phyloP scores from a whole-genome alignment of 2,329 filamentous ascomycete species.

The Leptographium lundbergii region DNA sequence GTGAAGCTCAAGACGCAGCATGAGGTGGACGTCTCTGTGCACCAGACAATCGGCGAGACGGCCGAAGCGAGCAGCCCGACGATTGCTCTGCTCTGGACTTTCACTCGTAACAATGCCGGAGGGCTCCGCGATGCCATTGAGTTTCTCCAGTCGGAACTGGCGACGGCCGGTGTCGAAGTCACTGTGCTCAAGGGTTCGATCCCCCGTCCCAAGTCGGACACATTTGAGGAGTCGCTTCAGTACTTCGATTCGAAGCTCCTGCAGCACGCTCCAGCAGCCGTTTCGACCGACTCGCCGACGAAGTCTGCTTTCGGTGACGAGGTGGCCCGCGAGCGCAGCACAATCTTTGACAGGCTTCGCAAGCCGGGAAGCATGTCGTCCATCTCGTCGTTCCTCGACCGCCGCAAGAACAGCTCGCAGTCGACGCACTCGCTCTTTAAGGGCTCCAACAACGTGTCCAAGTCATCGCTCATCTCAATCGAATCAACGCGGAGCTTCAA shows the following conservation, averaged over 20 bases:
- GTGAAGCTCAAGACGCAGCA: conserved; percentile 83
- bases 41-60: conserved; percentile 46
- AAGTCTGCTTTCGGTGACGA: conserved; percentile 75
- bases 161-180: conserved; percentile 78
- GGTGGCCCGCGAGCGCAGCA: conserved; percentile 63
- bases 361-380: conserved; percentile 92
- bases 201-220: conserved; percentile 95
- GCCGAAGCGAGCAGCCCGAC: conserved; percentile 46
- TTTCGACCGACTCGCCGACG: conserved; percentile 78
- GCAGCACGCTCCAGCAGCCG: conserved; percentile 74
- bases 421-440: conserved; percentile 82
- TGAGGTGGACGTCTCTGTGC: conserved; percentile 73
- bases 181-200: conserved; percentile 87
- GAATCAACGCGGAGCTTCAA: conserved; percentile 85
- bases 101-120: conserved; percentile 94
- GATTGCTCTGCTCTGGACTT: conserved; percentile 58
- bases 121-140: conserved; percentile 93
- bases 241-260: conserved; percentile 96
- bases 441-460: conserved; percentile 79
- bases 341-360: conserved; percentile 82
- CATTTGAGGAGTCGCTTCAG: conserved; percentile 91
- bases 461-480: conserved; percentile 89
- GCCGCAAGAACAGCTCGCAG: conserved; percentile 86
- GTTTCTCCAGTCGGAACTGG: conserved; percentile 75
- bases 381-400: conserved; percentile 88